These are phyloP conservation scores for Excoecaria cochinchinensis DNA, from an alignment of 345 rosid genomes.

Conservation along the genomic window DNA sequence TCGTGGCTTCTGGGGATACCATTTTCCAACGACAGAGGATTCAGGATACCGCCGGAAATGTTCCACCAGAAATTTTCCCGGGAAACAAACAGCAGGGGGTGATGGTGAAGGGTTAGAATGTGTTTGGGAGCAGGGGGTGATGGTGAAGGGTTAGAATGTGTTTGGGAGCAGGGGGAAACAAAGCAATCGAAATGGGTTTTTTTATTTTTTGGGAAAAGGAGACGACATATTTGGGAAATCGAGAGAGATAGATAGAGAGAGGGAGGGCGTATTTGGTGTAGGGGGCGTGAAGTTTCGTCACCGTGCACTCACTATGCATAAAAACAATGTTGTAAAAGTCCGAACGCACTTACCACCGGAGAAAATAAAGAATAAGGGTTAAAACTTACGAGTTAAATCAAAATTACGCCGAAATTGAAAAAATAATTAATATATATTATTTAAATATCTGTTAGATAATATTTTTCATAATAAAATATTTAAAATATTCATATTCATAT, in stretches of 20 bases:
- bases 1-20: conserved; percentile 58
- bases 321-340: too few species aligned
- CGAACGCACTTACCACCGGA: too few species aligned
- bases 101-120: not conserved
- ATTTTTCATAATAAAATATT: too few species aligned
- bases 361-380: too few species aligned
- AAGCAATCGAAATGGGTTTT: not conserved
- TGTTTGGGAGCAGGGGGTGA: not conserved
- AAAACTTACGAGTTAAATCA: too few species aligned
- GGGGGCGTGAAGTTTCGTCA: not conserved
- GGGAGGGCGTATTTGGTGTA: not conserved
- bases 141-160: not conserved
- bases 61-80: conserved; percentile 8
- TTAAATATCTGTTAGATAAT: too few species aligned
- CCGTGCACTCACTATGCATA: not conserved
- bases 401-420: too few species aligned
- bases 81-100: conserved; percentile 5
- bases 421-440: too few species aligned
- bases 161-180: conserved; percentile 2
- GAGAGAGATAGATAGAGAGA: not conserved
- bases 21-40: not conserved
- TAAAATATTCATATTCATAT: too few species aligned
- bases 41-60: not conserved
- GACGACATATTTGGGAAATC: not conserved
- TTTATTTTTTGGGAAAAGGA: not conserved